phyloP scores from a whole-genome alignment of 202 grass and related monocot genomes.

The Setaria italica region DNA sequence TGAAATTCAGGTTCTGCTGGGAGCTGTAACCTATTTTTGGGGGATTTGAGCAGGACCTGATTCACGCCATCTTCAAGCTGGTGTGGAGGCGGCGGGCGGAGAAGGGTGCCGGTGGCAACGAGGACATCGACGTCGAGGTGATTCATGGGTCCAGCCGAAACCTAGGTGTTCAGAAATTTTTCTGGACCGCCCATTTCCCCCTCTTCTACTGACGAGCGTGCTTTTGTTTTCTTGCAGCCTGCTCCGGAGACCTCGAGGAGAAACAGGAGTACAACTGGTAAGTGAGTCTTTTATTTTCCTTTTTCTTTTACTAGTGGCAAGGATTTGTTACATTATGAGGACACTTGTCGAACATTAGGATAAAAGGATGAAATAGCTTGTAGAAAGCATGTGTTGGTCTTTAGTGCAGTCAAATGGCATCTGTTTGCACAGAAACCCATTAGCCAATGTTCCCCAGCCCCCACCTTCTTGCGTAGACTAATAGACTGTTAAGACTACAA shows the following conservation, averaged over 20 bases:
- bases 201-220: constrained; percentile 3
- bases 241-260: constrained; percentile 53
- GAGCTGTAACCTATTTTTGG: neutral
- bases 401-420: neutral
- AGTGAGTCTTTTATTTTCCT: neutral
- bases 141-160: neutral
- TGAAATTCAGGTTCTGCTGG: neutral
- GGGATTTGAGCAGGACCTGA: constrained; percentile 65
- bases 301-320: neutral
- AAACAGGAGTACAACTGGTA: constrained; percentile 57
- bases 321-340: neutral
- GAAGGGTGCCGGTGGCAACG: constrained; percentile 24
- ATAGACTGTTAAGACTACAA: neutral
- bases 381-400: neutral
- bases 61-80: constrained; percentile 83
- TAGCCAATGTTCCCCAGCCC: neutral
- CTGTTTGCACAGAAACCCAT: neutral
- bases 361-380: neutral
- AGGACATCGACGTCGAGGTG: constrained; percentile 57
- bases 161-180: neutral
- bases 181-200: neutral
- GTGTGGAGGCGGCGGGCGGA: constrained; percentile 67
- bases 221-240: constrained; percentile 37
- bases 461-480: neutral
- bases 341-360: neutral